Conservation (phyloP, 2,329 filamentous ascomycete genomes). For the Aureobasidium sp. region DNA sequence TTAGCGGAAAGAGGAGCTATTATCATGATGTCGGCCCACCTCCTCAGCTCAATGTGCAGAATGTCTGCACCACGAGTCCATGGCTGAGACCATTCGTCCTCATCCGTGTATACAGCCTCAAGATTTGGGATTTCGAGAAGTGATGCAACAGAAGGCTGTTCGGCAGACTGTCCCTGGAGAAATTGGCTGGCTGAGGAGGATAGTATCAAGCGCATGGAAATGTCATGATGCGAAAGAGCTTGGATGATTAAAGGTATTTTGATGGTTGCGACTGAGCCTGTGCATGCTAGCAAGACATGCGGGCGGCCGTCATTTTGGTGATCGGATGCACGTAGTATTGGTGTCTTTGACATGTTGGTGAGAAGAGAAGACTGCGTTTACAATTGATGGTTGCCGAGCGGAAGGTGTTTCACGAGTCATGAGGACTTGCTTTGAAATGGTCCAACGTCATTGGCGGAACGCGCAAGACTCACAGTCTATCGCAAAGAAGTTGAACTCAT, state of each 20-base stretch:
- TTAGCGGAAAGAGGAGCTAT: conserved; percentile 81
- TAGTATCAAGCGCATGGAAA: conserved; percentile 81
- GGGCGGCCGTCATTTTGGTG: conserved; percentile 44
- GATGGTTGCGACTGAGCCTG: conserved; percentile 78
- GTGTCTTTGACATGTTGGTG: conserved; percentile 6
- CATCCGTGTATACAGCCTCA: conserved; percentile 72
- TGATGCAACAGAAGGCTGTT: conserved; percentile 63
- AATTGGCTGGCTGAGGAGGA: conserved; percentile 69
- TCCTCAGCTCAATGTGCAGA: conserved; percentile 80
- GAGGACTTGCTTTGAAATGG: conserved; percentile 9
- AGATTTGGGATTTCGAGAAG: conserved; percentile 61
- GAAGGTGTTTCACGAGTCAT: conserved; percentile 6
- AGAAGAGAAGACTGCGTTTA: not conserved
- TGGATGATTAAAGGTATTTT: conserved; percentile 53
- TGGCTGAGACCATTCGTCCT: conserved; percentile 74
- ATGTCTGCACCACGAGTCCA: conserved; percentile 78
- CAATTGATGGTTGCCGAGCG: not conserved
- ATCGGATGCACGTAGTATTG: conserved; percentile 28
- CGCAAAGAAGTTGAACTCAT: not conserved
- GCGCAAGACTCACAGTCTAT: not conserved
- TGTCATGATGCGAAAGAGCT: conserved; percentile 47
- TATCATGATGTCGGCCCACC: conserved; percentile 74
- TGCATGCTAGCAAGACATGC: conserved; percentile 60
- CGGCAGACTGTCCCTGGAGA: conserved; percentile 64
- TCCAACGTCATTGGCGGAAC: conserved; percentile 14